phyloP scores from a whole-genome alignment of 1,139 yeast genomes.

The Yamadazyma blattariae region DNA sequence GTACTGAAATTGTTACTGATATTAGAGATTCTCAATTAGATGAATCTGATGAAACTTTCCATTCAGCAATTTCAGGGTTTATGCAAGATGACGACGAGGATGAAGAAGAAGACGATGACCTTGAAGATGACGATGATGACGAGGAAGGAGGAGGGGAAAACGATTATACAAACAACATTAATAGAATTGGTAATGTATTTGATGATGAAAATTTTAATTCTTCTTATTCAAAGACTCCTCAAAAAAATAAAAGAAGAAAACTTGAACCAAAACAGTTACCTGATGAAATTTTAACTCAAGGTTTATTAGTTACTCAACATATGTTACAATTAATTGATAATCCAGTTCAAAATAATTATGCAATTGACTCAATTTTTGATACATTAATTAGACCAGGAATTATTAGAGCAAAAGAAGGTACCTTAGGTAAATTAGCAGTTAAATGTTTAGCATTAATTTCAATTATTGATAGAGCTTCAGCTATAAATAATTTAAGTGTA shows the following conservation, averaged over 20 bases:
- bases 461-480: slow-evolving; percentile 62
- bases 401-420: slow-evolving; percentile 53
- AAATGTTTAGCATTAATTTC: slow-evolving; percentile 80
- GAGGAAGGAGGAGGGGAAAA: slow-evolving; percentile 23
- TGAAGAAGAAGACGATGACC: slow-evolving; percentile 17
- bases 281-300: slow-evolving; percentile 55
- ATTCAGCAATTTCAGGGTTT: slow-evolving; percentile 51
- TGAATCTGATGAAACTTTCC: slow-evolving; percentile 47
- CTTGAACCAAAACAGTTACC: slow-evolving; percentile 40
- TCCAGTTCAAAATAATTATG: slow-evolving; percentile 62
- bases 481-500: slow-evolving; percentile 56
- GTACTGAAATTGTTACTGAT: slow-evolving; percentile 85
- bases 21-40: slow-evolving; percentile 65
- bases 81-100: slow-evolving; percentile 18
- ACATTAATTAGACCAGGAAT: slow-evolving; percentile 85
- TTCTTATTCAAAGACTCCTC: slow-evolving; percentile 6
- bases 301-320: slow-evolving; percentile 68
- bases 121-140: slow-evolving; percentile 20
- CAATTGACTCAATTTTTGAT: slow-evolving; percentile 70
- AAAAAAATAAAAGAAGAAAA: slow-evolving; percentile 25
- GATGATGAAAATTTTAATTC: slow-evolving; percentile 15
- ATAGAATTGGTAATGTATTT: slow-evolving; percentile 16
- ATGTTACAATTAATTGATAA: slow-evolving; percentile 67
- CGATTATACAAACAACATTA: slow-evolving; percentile 17
- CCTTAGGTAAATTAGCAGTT: slow-evolving; percentile 65